Base-by-base conservation (phyloP, 441 rosid species). In the Erodium trifolium region DNA sequence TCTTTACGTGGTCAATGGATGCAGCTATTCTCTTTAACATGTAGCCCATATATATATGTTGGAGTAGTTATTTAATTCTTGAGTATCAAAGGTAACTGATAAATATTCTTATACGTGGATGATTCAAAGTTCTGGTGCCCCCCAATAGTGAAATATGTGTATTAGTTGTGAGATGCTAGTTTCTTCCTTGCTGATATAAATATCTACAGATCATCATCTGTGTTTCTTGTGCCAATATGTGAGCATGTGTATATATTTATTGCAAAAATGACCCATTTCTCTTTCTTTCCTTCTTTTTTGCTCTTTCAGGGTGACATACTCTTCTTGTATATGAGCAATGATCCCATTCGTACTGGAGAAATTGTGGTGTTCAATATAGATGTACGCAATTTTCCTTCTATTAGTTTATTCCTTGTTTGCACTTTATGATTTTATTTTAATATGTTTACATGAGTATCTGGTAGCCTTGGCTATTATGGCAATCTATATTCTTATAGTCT, bases 261-360 rank as follows among this genome's bases (percentile, higher is more conserved):
- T 18, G 63, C 63, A 18, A 59, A 59, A 59, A 1, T 59, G 12
- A 59, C 53, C 14, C 63, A 9, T 59, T 18, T 18, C 31, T 59
- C 27, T 23, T 23, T 23, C n/a, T 23, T 23, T 2, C 27, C 27
- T 31, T 14, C 62, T 41, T n/a, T 66, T 60, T 3, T 31, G 1
- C 37, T 16, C 60, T 69, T 88, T 75, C 86, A 93, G 97, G 96
- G 99, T 23, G 99, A 90, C 70, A 84, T 93, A 74, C 68, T 93
- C 81, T 90, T 93, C 78, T 80, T 87, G 68, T 81, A 68, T 59
- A 90, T 84, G 96, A 86, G 82, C 29, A 80, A 87, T 64, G 96
- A 85, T 31, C 96, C 96, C 6, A 81, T 94, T 82, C 85, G 96
- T 65, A 75, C 88, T 0, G 96, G 97, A 73, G 94, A 94, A 77